Base-by-base conservation (phyloP, 768 basidiomycete species). In the Sporobolomyces pararoseus region DNA sequence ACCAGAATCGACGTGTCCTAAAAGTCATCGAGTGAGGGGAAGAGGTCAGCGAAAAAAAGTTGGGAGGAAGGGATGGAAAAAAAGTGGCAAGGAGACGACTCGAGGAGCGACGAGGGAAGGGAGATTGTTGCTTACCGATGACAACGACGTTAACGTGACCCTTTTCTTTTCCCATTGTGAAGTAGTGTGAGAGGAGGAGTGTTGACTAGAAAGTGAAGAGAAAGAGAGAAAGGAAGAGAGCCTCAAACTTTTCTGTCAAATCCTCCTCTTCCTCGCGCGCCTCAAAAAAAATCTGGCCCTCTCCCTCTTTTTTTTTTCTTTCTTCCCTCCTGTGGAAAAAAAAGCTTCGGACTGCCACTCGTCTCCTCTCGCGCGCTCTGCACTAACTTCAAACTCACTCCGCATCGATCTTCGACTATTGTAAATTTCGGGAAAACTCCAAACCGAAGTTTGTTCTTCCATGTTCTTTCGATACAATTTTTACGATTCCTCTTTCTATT, bases 1-100 rank as follows among this genome's bases (percentile, higher is more conserved):
- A 77, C 95, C 95, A 81, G 95, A 97, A 85, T 97, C 93, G 90
- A 94, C 91, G 85, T 94, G 93, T 76, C 94, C 93, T 95, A 95
- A 83, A 94, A 92, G 90, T n/a, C n/a, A n/a, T n/a, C n/a, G n/a
- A 79, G 76, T 80, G 68, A 44, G 23, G 76, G 55, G 29, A 72
- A 77, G 80, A 79, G 79, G 69, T 80, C 74, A 69, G 37, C 37
- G 27, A 19, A 60, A 60, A 60, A 49, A 61, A 49, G 14, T n/a
- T 27, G 19, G 2, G 9, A 44, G 12, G 46, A 53, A 54, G 29
- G 71, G 44, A 42, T 9, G 42, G 25, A 49, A 39, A n/a, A n/a
- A 19, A 34, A 23, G 59, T 46, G 42, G 17, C 42, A 4, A 42
- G 44, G 13, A 5, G 3, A 14, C 21, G 57, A 58, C 39, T n/a